Base-by-base conservation (phyloP, 495 filamentous ascomycete genomes). In the Opeltia flavorubescens region DNA sequence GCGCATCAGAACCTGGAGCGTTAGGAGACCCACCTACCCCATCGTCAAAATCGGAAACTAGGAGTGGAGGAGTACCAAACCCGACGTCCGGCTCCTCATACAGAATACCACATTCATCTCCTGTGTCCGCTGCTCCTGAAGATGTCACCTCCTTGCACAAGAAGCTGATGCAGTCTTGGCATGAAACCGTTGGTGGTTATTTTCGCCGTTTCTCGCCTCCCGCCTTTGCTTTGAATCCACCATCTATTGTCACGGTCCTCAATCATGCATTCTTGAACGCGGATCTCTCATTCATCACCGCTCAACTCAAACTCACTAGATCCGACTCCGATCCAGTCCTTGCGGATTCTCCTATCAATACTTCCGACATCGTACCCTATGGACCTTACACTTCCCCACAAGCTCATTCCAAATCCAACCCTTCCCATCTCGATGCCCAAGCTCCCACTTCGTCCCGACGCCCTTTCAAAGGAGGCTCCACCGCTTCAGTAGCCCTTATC, bases 221-320 rank as follows among this genome's bases (percentile, higher is more conserved):
- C 9, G 72, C 77, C 44, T 83, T 86, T 57, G 55, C 67, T 7
- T 70, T 44, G 56, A 18, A 31, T 47, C 17, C 25, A 42, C 51
- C 39, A 44, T 56, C 46, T 36, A 69, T 83, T 51, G 74, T 83
- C 55, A 69, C 78, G 2, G 73, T 86, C 27, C 65, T 96, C 36
- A 81, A 80, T 45, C 95, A 95, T 64, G 86, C 91, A 25, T 96
- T 98, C 58, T 74, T 98, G 31, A 80, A 82, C 48, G 83, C 86
- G 11, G 91, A 98, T 64, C 73, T 95, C 45, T 86, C 95, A 62
- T 96, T 98, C 58, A 77, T 95, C 52, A 76, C 81, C 9, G 84
- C 83, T 9, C 88, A 95, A 64, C 84, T 53, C 26, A 50, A 54
- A 21, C 41, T 55, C 81, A 2, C 71, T 72, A 30, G 84, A 84